A percentile compares a stretch with the other conserved stretches of the same genome.
Conservation (phyloP, 805 yeast genomes). For the Yarrowia sp. region DNA sequence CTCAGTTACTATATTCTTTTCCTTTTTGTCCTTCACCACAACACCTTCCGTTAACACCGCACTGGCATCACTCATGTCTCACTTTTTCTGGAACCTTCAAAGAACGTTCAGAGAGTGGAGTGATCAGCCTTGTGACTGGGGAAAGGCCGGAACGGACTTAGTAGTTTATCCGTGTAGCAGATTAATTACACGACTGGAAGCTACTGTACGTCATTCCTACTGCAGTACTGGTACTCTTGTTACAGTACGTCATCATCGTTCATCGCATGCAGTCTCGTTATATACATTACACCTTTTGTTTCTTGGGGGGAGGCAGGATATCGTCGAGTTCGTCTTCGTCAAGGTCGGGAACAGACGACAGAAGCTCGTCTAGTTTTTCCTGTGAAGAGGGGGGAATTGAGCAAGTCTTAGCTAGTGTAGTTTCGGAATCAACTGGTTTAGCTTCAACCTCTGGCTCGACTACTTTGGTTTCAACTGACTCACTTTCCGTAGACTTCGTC, state of each 20-base stretch:
- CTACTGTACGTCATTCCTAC: no score
- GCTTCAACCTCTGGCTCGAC: neutral
- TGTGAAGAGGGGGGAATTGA: constrained; percentile 3
- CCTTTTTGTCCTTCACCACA: no score
- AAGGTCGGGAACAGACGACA: constrained; percentile 9
- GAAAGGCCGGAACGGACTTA: no score
- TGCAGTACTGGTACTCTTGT: no score
- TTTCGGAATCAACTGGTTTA: no score
- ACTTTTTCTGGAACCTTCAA: neutral
- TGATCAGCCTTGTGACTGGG: constrained; percentile 12
- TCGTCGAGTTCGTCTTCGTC: constrained; percentile 36
- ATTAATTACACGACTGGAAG: no score
- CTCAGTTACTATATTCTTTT: no score
- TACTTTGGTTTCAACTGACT: neutral
- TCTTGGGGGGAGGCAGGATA: constrained; percentile 21
- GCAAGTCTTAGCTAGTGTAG: no score
- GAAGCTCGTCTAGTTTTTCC: constrained; percentile 12
- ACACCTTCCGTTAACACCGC: neutral
- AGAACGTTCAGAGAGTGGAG: neutral
- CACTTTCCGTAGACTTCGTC: no score
- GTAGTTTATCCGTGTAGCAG: no score
- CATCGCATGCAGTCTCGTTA: no score
- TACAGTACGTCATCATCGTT: neutral
- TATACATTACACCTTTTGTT: constrained; percentile 14
- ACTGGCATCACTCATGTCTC: neutral